phyloP scores from a whole-genome alignment of 1,284 basidiomycete species.

The Melanopsichium pennsylvanicum region DNA sequence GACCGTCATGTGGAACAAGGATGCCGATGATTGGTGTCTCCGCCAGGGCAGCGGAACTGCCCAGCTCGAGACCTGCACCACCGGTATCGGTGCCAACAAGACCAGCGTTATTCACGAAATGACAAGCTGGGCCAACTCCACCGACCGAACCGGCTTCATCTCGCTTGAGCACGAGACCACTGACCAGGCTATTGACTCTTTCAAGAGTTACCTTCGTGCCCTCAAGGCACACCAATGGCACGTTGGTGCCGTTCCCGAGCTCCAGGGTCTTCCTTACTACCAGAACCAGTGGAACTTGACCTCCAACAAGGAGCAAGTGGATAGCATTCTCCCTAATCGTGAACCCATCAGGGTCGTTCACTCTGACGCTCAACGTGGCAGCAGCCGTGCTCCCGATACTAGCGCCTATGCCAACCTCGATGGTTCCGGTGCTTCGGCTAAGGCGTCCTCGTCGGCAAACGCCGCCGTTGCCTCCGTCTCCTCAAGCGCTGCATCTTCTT shows the following conservation, averaged over 20 bases:
- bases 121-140: slow-evolving; percentile 37
- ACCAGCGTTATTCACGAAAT: slow-evolving; percentile 33
- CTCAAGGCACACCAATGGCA: slow-evolving; percentile 43
- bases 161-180: slow-evolving; percentile 60
- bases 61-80: slow-evolving; percentile 44
- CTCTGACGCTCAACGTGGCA: slow-evolving; percentile 41
- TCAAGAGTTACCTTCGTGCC: slow-evolving; percentile 41
- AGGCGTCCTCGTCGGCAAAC: slow-evolving; percentile 11
- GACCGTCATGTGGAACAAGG: slow-evolving; percentile 59
- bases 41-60: slow-evolving; percentile 53
- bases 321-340: slow-evolving; percentile 43
- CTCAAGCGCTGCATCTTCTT: neutral
- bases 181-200: slow-evolving; percentile 53
- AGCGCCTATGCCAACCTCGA: slow-evolving; percentile 34
- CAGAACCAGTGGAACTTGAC: slow-evolving; percentile 55
- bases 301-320: slow-evolving; percentile 24
- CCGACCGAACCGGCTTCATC: slow-evolving; percentile 51
- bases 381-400: slow-evolving; percentile 35
- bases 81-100: slow-evolving; percentile 40
- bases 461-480: slow-evolving; percentile 9
- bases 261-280: slow-evolving; percentile 55
- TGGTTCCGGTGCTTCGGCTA: slow-evolving; percentile 16
- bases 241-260: slow-evolving; percentile 41
- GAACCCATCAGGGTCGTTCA: slow-evolving; percentile 37
- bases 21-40: slow-evolving; percentile 60